Conservation (phyloP, 768 basidiomycete genomes). For the Russula sp. region DNA sequence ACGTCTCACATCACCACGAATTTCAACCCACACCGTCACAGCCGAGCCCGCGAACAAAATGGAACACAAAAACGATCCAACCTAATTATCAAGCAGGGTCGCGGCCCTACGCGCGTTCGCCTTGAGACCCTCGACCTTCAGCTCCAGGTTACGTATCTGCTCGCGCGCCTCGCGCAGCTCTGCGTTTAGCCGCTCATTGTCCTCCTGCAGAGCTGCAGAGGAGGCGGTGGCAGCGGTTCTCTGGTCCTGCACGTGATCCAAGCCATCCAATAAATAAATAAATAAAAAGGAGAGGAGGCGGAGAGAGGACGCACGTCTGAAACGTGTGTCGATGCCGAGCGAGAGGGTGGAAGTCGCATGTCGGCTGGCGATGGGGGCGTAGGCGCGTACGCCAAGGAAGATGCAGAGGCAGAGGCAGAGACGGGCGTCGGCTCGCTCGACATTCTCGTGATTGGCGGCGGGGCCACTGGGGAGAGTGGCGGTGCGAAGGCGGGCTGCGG, state of each 20-base stretch:
- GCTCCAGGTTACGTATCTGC: constrained; percentile 76
- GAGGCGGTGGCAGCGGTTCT: constrained; percentile 7
- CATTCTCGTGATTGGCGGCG: constrained; percentile 21
- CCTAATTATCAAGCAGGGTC: constrained; percentile 37
- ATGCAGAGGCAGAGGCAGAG: constrained; percentile 12
- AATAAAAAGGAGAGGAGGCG: neutral
- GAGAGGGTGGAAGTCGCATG: constrained; percentile 25
- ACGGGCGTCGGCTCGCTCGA: constrained; percentile 11
- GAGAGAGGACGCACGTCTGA: constrained; percentile 32
- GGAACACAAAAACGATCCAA: too few relatives aligned
- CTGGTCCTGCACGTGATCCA: neutral
- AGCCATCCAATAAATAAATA: neutral
- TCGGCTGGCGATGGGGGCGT: constrained; percentile 19
- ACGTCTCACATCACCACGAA: too few relatives aligned
- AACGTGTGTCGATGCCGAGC: constrained; percentile 19
- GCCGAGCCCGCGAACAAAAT: too few relatives aligned
- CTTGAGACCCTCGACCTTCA: constrained; percentile 70
- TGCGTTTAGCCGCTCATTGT: constrained; percentile 54
- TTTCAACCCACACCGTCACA: too few relatives aligned
- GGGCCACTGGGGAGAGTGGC: constrained; percentile 27
- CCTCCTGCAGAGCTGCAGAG: constrained; percentile 35
- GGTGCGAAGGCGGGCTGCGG: constrained; percentile 29
- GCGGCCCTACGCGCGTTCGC: constrained; percentile 78
- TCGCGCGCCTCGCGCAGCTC: constrained; percentile 77
- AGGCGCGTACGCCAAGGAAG: neutral